Base-by-base conservation (phyloP, 2,329 filamentous ascomycete species). In the Colletotrichum acutatum region DNA sequence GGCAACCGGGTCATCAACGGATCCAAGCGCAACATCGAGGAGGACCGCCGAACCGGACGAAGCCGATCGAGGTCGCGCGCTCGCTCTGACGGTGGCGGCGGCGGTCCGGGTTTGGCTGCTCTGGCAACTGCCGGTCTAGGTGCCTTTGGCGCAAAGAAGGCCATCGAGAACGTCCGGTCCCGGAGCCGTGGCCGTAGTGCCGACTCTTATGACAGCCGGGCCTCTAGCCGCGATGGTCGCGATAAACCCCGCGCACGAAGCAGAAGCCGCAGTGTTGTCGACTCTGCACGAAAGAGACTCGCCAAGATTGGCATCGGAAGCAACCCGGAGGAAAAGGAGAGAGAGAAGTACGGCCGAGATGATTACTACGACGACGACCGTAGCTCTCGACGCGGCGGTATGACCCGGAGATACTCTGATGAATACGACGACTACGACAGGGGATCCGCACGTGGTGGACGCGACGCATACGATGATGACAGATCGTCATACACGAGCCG, bases 1-100 rank as follows among this genome's bases (percentile, higher is more conserved):
- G 93, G 94, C 57, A 97, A 95, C 83, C 93, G 94, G 67, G 85
- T 98, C 74, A 90, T 97, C 80, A 95, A 98, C 79, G 95, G 95
- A 24, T 90, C 93, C 60, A 89, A 87, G 84, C 90, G 86, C 81
- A 90, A 89, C 79, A 93, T 90, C 80, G 91, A 87, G 78, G 90
- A 87, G 84, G 91, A 89, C 82, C 84, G 83, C 74, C 82, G 81
- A 58, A 90, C 87, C 0, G 89, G 90, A 19, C 88, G 92, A 59
- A 94, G 93, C 75, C 90, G 91, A 58, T 94, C 93, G 32, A 89
- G 92, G 62, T 94, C 93, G 3, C 87, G 89, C 24, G 87, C 89
- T 70, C 90, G 90, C 64, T 92, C 91, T 60, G 82, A 84, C 68
- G 78, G 80, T 62, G 81, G 82, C 61, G 82, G 84, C 65, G 84